Evolutionary conservation across 805 yeast species (phyloP), one percentile per base, ranked within the genome.

Genomic region (Metschnikowia lachancei): DNA sequence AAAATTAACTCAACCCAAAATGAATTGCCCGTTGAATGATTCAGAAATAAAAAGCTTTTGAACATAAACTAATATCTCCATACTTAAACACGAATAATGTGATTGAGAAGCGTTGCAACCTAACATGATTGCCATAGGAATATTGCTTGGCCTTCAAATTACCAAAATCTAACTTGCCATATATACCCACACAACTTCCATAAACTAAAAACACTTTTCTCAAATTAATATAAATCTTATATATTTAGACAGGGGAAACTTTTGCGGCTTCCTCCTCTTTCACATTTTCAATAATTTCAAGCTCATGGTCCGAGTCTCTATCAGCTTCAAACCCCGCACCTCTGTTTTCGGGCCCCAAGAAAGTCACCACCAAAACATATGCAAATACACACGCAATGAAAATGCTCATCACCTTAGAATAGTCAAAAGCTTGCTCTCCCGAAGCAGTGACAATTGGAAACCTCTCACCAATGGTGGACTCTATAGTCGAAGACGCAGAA

Each of bases 401-500:
- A 41, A 82, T 80, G 32, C 82, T 75, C 88, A 83, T 83, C 39
- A 82, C 86, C 55, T 75, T 77, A 13, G 83, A 84, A 62, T 85
- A 85, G 60, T 85, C 74, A 59, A 73, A 78, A 3, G 57, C 57
- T n/a, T 45, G 56, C 8, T 43, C 50, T 1, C 57, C 61, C 14
- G 56, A 52, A 2, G 52, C 47, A 10, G 51, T 46, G 2, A 42
- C 35, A 22, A 82, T 54, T 2, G 87, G 88, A 71, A 80, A 85
- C 40, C 68, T 64, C 30, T 71, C 72, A 20, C 90, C 85, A 34
- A 82, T 65, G n/a, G 73, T 69, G 2, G 87, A 68, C 63, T 85
- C 88, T 51, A 84, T 84, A 5, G 91, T 84, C 16, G 85, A 75
- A 3, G 86, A 77, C 1, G 88, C 89, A 18, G 85, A 76, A 4